A percentile compares a stretch with the other conserved stretches of the same genome.
Evolutionary conservation across 192 early-diverging fungal species (phyloP).

Genomic region (Coemansia sp.): DNA sequence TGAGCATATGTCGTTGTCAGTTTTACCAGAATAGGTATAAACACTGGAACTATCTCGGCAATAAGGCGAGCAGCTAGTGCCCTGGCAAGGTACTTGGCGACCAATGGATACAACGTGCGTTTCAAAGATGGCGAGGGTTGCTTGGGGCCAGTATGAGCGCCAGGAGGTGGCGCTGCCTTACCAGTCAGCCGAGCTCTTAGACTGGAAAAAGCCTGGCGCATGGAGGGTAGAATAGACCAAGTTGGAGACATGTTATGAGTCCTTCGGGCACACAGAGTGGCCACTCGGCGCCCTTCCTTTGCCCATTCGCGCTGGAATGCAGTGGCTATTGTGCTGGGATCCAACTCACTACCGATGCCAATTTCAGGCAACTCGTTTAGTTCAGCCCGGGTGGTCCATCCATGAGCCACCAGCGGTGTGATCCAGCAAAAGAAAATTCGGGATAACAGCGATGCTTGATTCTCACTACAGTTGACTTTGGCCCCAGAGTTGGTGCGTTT

Average conservation of each 20-base stretch:
- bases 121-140: conserved; percentile 11
- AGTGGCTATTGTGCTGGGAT: conserved; percentile 23
- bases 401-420: conserved; percentile 40
- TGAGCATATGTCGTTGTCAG: conserved; percentile 45
- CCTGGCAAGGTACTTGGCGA: conserved; percentile 22
- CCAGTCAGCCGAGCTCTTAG: background rate
- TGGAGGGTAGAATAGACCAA: background rate
- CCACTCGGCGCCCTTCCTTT: conserved; percentile 21
- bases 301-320: conserved; percentile 35
- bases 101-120: conserved; percentile 26
- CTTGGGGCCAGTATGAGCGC: background rate
- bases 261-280: background rate
- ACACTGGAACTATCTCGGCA: conserved; percentile 42
- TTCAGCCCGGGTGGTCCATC: conserved; percentile 38
- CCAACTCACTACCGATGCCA: conserved; percentile 40
- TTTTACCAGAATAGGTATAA: conserved; percentile 47
- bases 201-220: background rate
- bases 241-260: background rate
- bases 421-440: conserved; percentile 49
- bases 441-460: conserved; percentile 38
- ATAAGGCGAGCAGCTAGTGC: conserved; percentile 39
- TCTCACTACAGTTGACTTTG: conserved; percentile 25
- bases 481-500: background rate
- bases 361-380: conserved; percentile 35
- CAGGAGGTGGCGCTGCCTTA: background rate